Conservation (phyloP, 352 stramenopile species). For the Phytophthora pinifolia region DNA sequence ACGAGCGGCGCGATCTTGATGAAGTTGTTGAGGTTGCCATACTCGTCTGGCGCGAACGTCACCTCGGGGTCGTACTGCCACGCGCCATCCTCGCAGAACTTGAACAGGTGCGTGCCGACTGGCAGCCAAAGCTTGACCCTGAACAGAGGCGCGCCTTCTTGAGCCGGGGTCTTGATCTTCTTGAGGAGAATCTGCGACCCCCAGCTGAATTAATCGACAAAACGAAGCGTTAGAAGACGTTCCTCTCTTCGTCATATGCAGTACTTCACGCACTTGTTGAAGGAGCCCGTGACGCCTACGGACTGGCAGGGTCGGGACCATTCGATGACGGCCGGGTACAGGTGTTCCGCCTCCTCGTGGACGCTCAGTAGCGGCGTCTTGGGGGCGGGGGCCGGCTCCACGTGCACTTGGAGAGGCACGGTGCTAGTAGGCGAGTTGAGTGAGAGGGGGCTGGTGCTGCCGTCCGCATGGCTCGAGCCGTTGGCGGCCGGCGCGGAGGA, state of each 20-base stretch:
- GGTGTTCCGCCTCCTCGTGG: constrained; percentile 46
- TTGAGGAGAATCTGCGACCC: constrained; percentile 74
- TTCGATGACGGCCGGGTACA: constrained; percentile 64
- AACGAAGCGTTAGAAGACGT: constrained; percentile 1
- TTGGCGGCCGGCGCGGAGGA: not conserved
- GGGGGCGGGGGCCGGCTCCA: not conserved
- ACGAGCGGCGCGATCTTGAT: constrained; percentile 50
- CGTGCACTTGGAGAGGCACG: not conserved
- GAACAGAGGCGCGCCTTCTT: constrained; percentile 22
- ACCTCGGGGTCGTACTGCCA: constrained; percentile 88
- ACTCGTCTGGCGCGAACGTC: constrained; percentile 78
- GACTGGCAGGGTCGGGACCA: constrained; percentile 54
- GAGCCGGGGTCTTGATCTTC: constrained; percentile 18
- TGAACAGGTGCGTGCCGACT: constrained; percentile 73
- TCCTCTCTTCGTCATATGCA: not conserved
- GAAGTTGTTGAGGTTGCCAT: constrained; percentile 90
- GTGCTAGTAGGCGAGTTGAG: constrained; percentile 7
- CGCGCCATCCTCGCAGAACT: constrained; percentile 74
- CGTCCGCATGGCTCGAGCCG: not conserved
- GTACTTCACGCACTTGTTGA: constrained; percentile 64
- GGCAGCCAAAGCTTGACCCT: constrained; percentile 61
- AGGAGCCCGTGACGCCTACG: constrained; percentile 74
- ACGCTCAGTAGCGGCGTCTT: constrained; percentile 29
- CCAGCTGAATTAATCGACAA: constrained; percentile 45
- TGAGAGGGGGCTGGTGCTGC: constrained; percentile 7